Evolutionary conservation across 176 grass and related monocot genomes (phyloP).

Genomic region (Avena atlantica): DNA sequence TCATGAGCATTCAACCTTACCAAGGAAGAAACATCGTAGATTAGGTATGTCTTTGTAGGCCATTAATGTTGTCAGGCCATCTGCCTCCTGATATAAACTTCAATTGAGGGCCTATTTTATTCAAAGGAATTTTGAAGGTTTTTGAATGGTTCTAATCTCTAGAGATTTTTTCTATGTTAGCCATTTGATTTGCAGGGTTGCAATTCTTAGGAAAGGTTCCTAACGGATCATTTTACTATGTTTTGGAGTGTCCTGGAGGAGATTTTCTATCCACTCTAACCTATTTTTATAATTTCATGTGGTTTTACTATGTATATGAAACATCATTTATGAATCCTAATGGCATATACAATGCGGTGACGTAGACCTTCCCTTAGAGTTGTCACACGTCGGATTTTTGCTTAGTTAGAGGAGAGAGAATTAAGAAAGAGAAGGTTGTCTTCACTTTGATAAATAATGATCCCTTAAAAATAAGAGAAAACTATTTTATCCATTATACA

Average conservation of each 20-base stretch:
- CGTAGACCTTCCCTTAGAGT: no score
- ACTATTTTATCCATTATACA: no score
- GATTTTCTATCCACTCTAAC: background rate
- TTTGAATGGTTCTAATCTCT: background rate
- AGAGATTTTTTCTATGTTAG: background rate
- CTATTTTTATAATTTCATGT: background rate
- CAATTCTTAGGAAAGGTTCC: background rate
- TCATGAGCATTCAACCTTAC: background rate
- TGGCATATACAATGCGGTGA: no score
- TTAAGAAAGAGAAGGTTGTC: no score
- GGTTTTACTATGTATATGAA: background rate
- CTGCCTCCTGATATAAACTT: background rate
- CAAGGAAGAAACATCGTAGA: slow-evolving; percentile 18
- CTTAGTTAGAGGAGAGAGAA: no score
- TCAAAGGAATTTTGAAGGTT: background rate
- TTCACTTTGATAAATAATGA: no score
- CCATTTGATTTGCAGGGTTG: background rate
- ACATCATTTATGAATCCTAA: background rate
- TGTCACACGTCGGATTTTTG: no score
- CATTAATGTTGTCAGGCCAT: background rate
- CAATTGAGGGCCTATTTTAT: background rate
- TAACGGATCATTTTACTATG: background rate
- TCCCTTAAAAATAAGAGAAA: no score
- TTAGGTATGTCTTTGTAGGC: background rate
- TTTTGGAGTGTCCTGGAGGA: background rate